Evolutionary conservation across 805 yeast species (phyloP).

Genomic region (Schwanniomyces polymorphus): DNA sequence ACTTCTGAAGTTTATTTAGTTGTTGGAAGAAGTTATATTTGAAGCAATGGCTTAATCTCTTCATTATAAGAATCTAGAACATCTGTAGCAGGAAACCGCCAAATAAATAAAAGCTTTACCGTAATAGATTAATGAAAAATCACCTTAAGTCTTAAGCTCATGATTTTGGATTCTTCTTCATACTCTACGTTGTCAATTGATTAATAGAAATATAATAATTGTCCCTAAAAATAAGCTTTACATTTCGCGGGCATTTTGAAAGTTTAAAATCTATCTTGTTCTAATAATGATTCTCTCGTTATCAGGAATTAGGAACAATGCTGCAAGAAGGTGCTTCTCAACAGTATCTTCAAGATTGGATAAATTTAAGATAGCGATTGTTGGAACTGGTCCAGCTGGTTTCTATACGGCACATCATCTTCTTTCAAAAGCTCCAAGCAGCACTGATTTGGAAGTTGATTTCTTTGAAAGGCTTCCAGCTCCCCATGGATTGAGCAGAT

Average conservation of each 20-base stretch:
- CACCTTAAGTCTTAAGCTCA: no score
- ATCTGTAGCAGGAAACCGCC: no score
- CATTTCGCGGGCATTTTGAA: neutral
- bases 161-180: no score
- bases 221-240: neutral
- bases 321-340: neutral
- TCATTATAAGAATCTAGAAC: no score
- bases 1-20: no score
- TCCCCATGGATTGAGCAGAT: constrained; percentile 89
- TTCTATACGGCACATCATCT: constrained; percentile 83
- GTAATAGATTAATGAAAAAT: no score
- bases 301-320: neutral
- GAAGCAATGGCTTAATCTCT: no score
- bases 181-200: no score
- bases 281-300: neutral
- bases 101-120: no score
- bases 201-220: no score
- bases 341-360: neutral
- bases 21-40: no score
- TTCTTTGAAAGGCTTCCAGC: constrained; percentile 83
- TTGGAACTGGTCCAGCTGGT: constrained; percentile 97
- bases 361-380: constrained; percentile 58
- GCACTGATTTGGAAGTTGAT: constrained; percentile 49
- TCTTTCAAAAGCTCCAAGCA: constrained; percentile 44
- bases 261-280: neutral